Conservation (phyloP, 495 filamentous ascomycete species). For the Penicillium robsamsonii region DNA sequence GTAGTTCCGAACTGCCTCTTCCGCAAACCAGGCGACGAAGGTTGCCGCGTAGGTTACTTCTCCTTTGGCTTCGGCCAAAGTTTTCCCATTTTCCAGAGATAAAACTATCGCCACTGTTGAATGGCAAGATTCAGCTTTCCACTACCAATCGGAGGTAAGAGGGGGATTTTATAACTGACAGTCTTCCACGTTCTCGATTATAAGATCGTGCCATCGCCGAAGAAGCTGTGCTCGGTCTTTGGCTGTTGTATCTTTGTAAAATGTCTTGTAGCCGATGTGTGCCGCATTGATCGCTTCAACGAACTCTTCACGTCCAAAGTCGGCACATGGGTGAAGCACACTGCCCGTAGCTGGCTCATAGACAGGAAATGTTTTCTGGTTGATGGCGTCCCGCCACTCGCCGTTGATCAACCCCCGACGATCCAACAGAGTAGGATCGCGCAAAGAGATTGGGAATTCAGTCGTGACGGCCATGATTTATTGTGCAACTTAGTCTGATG, state of each 20-base stretch:
- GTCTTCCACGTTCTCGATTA: not conserved
- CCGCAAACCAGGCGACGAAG: conserved; percentile 67
- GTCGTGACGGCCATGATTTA: too few species aligned
- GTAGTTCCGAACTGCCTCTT: conserved; percentile 60
- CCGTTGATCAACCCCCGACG: not conserved
- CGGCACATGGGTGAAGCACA: not conserved
- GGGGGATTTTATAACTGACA: too few species aligned
- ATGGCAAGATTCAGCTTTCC: too few species aligned
- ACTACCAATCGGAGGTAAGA: too few species aligned
- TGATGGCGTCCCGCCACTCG: not conserved
- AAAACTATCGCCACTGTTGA: too few species aligned
- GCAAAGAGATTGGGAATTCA: not conserved
- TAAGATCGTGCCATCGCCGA: not conserved
- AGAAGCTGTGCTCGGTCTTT: not conserved
- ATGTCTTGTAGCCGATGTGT: not conserved
- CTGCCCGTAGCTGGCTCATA: not conserved
- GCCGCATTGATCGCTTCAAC: not conserved
- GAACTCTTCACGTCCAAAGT: not conserved
- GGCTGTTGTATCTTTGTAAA: not conserved
- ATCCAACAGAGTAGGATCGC: not conserved
- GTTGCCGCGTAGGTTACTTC: conserved; percentile 61
- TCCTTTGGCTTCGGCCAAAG: conserved; percentile 57
- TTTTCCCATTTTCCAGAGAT: conserved; percentile 60
- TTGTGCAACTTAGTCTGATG: too few species aligned
- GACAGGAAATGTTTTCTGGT: not conserved